Base-by-base conservation (phyloP, 352 stramenopile genomes). In the Globisporangium camurandrum region DNA sequence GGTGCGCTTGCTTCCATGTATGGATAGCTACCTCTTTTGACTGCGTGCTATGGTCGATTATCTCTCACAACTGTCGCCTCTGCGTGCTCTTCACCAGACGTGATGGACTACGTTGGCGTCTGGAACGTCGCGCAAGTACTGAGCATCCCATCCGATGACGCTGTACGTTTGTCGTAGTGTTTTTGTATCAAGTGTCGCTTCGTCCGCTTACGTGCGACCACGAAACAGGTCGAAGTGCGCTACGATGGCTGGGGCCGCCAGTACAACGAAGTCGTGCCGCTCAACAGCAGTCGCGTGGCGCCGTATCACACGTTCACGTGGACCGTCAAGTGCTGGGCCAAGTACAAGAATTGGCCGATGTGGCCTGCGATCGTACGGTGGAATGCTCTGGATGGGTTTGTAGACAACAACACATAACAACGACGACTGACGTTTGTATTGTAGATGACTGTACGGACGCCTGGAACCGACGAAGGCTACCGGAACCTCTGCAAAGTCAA, bases 231-330 rank as follows among this genome's bases (percentile, higher is more conserved):
- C 7, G 66, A 84, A 42, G 64, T 90, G 24, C 67, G 59, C 14
- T 91, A 88, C 51, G 79, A 91, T 26, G 79, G 79, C 4, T 91
- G 79, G 79, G 51, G 52, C 1, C 4, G 54, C 0, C 60, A 72
- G 28, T 88, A 71, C 47, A 67, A 88, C 51, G 79, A 91, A 42
- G 56, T 86, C 26, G 62, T 88, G 27, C 41, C 31, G 9, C 43
- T 88, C 20, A 62, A 85, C 50, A 75, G 71, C 52, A 53, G 70
- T 28, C 72, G 77, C 14, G 69, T 88, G 17, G 80, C 76, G 9
- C 80, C 80, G 8, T 88, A 76, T 55, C 70, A 91, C 47, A 86
- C 76, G 28, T 91, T 80, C 50, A 91, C 80, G 42, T 88, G 67
- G 75, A 54, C 62, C 8, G 76, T 88, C 55, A 88, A 88, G 52